Evolutionary conservation across 768 basidiomycete species (phyloP).

Genomic region (Xerocomus brunneocitrinus): DNA sequence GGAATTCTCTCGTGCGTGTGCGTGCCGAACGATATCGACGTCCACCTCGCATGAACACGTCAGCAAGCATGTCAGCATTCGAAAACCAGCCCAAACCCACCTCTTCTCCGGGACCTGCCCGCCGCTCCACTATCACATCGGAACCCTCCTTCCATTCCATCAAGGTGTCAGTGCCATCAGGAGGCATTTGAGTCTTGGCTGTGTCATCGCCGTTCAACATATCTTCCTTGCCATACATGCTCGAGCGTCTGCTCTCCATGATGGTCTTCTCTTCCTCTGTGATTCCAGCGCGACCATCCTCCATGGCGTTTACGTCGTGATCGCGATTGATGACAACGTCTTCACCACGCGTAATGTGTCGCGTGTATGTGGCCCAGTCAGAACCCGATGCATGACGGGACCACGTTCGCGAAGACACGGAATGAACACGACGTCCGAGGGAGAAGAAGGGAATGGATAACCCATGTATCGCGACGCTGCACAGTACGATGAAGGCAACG

Average conservation of each 20-base stretch:
- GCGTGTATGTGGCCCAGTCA: slow-evolving; percentile 81
- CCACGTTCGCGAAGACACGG: slow-evolving; percentile 74
- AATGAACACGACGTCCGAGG: slow-evolving; percentile 86
- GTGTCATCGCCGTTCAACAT: slow-evolving; percentile 13
- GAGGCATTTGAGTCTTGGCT: slow-evolving; percentile 35
- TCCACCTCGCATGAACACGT: slow-evolving; percentile 45
- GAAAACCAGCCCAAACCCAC: slow-evolving; percentile 36
- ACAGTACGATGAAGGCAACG: slow-evolving; percentile 90
- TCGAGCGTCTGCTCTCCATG: slow-evolving; percentile 23
- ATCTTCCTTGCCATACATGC: slow-evolving; percentile 9
- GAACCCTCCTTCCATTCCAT: slow-evolving; percentile 71
- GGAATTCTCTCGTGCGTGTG: slow-evolving; percentile 18
- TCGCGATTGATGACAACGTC: slow-evolving; percentile 88
- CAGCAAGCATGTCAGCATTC: slow-evolving; percentile 7
- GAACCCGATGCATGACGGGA: slow-evolving; percentile 70
- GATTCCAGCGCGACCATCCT: slow-evolving; percentile 39
- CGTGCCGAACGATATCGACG: slow-evolving; percentile 56
- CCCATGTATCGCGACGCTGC: slow-evolving; percentile 83
- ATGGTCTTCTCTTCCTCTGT: slow-evolving; percentile 28
- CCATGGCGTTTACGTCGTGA: slow-evolving; percentile 41
- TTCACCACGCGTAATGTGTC: slow-evolving; percentile 63
- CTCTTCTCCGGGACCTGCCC: slow-evolving; percentile 57
- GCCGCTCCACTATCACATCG: slow-evolving; percentile 60
- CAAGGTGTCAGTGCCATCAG: slow-evolving; percentile 39
- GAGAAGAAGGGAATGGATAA: slow-evolving; percentile 95